Evolutionary conservation across 345 rosid genomes (phyloP).

Genomic region (Sonneratia caseolaris): DNA sequence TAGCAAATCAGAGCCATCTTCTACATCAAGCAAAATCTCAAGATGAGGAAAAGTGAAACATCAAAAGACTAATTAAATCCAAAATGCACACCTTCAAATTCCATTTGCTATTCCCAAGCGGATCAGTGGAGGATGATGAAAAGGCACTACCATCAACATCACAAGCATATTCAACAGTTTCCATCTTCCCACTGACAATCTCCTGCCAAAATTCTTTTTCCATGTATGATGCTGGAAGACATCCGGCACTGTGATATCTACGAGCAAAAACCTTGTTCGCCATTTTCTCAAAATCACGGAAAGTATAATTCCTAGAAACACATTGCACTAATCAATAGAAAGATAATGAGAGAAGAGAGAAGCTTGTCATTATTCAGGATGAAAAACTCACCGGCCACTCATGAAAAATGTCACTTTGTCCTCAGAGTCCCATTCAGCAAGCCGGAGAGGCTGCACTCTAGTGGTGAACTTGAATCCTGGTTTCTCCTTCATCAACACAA

Average conservation of each 20-base stretch:
- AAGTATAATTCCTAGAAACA: slow-evolving; percentile 74
- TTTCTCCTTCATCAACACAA: slow-evolving; percentile 79
- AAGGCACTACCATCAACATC: slow-evolving; percentile 99
- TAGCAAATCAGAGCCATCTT: too few relatives aligned
- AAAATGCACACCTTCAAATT: slow-evolving; percentile 30
- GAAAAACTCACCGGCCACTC: slow-evolving; percentile 78
- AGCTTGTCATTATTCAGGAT: slow-evolving; percentile 4
- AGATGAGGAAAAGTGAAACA: neutral
- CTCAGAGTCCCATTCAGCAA: slow-evolving; percentile 90
- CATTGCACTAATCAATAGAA: slow-evolving; percentile 22
- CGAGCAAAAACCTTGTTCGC: slow-evolving; percentile 94
- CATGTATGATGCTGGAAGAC: slow-evolving; percentile 84
- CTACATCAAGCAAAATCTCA: neutral
- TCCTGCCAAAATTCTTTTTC: slow-evolving; percentile 99
- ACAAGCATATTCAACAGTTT: slow-evolving; percentile 98
- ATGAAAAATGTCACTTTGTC: slow-evolving; percentile 92
- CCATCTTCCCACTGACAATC: slow-evolving; percentile 90
- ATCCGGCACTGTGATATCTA: slow-evolving; percentile 84
- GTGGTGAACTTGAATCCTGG: slow-evolving; percentile 93
- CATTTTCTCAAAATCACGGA: slow-evolving; percentile 98
- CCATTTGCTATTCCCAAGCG: slow-evolving; percentile 96
- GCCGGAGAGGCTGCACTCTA: slow-evolving; percentile 96
- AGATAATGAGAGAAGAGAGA: slow-evolving; percentile 3
- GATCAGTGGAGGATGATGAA: slow-evolving; percentile 81
- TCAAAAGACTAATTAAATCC: neutral